These are phyloP conservation scores for Rubia yunnanensis DNA, from an alignment of 257 asterid species.

Conservation along the genomic window DNA sequence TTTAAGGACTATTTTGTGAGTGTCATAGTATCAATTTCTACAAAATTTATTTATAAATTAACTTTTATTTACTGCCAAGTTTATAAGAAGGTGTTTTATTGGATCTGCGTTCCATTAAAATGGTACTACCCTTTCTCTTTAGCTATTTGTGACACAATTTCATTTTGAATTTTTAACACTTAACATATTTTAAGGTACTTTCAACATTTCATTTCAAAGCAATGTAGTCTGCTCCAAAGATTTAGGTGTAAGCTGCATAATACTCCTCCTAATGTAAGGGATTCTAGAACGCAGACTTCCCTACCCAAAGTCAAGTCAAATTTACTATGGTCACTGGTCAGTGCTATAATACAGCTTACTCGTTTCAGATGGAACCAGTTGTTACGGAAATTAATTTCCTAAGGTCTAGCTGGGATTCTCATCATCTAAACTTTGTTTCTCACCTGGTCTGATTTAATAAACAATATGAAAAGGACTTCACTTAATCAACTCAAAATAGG, in stretches of 20 bases:
- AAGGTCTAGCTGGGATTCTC: too few species aligned
- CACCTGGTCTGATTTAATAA: background rate
- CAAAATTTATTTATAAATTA: too few species aligned
- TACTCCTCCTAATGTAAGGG: background rate
- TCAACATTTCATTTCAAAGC: too few species aligned
- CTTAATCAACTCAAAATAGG: background rate
- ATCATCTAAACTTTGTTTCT: background rate
- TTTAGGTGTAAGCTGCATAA: background rate
- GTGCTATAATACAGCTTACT: background rate
- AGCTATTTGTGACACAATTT: too few species aligned
- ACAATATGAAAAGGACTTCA: background rate
- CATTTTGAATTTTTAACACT: background rate
- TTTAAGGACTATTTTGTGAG: too few species aligned
- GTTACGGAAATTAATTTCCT: too few species aligned
- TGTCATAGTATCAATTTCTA: too few species aligned
- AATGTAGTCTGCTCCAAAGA: conserved; percentile 1
- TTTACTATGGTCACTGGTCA: background rate
- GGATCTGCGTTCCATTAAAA: too few species aligned
- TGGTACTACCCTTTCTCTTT: too few species aligned
- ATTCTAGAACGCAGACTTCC: background rate
- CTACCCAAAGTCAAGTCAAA: background rate
- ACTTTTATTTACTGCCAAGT: too few species aligned
- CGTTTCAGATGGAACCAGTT: background rate
- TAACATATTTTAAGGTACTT: too few species aligned
- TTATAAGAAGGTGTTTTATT: too few species aligned